Conservation (phyloP, 257 asterid genomes). For the Primulina eburnea region DNA sequence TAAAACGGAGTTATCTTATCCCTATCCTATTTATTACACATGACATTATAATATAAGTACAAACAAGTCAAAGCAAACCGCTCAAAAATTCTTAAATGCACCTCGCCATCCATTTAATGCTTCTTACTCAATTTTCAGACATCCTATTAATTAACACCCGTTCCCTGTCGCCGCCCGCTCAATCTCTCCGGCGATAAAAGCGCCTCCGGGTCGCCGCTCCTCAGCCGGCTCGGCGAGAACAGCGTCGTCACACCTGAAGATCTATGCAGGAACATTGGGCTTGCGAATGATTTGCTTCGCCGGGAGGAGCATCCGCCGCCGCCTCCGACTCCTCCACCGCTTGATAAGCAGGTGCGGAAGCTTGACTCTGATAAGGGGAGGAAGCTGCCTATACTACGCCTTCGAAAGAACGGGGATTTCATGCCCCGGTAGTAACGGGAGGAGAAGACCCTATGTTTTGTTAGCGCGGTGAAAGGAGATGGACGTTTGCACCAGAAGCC, state of each 20-base stretch:
- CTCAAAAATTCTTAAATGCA: background rate
- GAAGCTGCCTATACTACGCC: slow-evolving; percentile 30
- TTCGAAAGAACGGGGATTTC: slow-evolving; percentile 53
- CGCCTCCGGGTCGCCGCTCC: slow-evolving; percentile 60
- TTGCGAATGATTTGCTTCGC: slow-evolving; percentile 45
- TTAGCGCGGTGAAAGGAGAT: slow-evolving; percentile 41
- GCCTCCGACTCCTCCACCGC: slow-evolving; percentile 24
- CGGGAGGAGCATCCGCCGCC: slow-evolving; percentile 32
- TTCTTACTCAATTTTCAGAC: background rate
- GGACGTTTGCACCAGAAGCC: slow-evolving; percentile 68
- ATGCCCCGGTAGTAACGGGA: slow-evolving; percentile 46
- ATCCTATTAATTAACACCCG: background rate
- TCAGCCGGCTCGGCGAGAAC: slow-evolving; percentile 45
- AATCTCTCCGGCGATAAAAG: slow-evolving; percentile 52
- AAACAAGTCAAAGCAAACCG: background rate
- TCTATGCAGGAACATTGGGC: slow-evolving; percentile 44
- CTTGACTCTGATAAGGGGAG: slow-evolving; percentile 47
- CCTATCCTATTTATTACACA: background rate
- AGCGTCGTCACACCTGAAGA: slow-evolving; percentile 23
- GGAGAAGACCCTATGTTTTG: slow-evolving; percentile 42
- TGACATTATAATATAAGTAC: background rate
- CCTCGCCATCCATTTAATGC: background rate
- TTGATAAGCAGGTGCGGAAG: slow-evolving; percentile 33
- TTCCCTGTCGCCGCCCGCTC: background rate
- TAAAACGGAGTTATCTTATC: too few species aligned